phyloP scores from a whole-genome alignment of 2,329 filamentous ascomycete species.

The Alternaria triticina region DNA sequence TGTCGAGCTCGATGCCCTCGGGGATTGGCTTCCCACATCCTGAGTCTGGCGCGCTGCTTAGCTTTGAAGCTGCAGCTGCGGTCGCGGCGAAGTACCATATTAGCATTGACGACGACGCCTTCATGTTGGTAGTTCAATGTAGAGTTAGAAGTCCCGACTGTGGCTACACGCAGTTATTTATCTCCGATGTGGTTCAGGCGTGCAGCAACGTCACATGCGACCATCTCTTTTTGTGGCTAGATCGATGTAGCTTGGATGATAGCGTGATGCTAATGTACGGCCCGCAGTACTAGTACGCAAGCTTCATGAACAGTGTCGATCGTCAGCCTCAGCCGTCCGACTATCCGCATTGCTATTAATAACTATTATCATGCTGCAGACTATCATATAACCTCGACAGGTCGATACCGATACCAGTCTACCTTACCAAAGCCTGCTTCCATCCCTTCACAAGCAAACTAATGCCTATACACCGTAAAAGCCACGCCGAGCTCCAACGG shows the following conservation, averaged over 20 bases:
- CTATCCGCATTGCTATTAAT: background rate
- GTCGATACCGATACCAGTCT: too few relatives aligned
- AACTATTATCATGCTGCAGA: background rate
- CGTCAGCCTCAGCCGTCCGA: background rate
- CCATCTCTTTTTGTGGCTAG: background rate
- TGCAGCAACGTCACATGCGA: background rate
- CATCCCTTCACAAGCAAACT: background rate
- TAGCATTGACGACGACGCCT: background rate
- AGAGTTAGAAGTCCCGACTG: background rate
- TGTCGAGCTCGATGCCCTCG: constrained; percentile 21
- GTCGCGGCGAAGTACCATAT: background rate
- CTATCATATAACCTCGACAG: too few relatives aligned
- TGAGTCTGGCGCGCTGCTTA: background rate
- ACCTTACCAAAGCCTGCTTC: too few relatives aligned
- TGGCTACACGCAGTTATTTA: background rate
- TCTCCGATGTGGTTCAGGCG: background rate
- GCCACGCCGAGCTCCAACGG: background rate
- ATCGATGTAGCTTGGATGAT: background rate
- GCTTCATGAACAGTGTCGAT: background rate
- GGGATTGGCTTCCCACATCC: constrained; percentile 29
- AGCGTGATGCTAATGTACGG: background rate
- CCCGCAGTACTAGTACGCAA: background rate
- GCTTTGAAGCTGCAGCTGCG: background rate
- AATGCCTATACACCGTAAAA: background rate
- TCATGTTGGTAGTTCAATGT: background rate